A percentile compares a stretch with the other conserved stretches of the same genome.
Evolutionary conservation across 2,329 filamentous ascomycete species (phyloP).

Genomic region (Monilinia aucupariae): DNA sequence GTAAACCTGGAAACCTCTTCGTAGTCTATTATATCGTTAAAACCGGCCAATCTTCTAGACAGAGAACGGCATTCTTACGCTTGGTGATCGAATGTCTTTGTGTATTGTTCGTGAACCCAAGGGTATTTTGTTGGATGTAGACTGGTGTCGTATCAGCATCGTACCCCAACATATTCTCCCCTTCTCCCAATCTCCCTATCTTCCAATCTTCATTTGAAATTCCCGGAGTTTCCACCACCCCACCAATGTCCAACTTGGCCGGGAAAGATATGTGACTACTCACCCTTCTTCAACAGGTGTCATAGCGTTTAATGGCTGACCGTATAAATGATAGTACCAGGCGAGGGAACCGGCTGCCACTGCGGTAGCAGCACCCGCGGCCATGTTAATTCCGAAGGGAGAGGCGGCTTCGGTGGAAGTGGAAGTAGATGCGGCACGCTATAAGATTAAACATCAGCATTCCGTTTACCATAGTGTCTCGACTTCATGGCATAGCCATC

Average conservation of each 20-base stretch:
- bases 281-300: constrained; percentile 97
- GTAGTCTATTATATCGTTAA: constrained; percentile 58
- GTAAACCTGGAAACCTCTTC: constrained; percentile 99
- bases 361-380: constrained; percentile 79
- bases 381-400: constrained; percentile 76
- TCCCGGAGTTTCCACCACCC: background rate
- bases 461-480: constrained; percentile 9
- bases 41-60: constrained; percentile 4
- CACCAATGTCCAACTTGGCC: background rate
- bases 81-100: constrained; percentile 95
- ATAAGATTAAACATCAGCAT: constrained; percentile 39
- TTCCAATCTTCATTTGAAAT: constrained; percentile 4
- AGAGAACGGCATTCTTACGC: constrained; percentile 59
- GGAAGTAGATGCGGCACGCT: constrained; percentile 62
- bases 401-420: constrained; percentile 64
- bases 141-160: constrained; percentile 44
- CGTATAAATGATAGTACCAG: constrained; percentile 98
- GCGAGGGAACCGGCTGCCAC: constrained; percentile 83
- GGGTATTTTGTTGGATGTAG: constrained; percentile 89
- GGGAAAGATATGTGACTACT: constrained; percentile 39
- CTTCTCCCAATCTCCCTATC: constrained; percentile 12
- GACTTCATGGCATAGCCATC: background rate
- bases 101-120: constrained; percentile 88
- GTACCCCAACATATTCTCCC: constrained; percentile 15
- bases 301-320: constrained; percentile 79